A percentile compares a stretch with the other conserved stretches of the same genome.
phyloP scores from a whole-genome alignment of 2,329 filamentous ascomycete species.

The Exophiala aquamarina region DNA sequence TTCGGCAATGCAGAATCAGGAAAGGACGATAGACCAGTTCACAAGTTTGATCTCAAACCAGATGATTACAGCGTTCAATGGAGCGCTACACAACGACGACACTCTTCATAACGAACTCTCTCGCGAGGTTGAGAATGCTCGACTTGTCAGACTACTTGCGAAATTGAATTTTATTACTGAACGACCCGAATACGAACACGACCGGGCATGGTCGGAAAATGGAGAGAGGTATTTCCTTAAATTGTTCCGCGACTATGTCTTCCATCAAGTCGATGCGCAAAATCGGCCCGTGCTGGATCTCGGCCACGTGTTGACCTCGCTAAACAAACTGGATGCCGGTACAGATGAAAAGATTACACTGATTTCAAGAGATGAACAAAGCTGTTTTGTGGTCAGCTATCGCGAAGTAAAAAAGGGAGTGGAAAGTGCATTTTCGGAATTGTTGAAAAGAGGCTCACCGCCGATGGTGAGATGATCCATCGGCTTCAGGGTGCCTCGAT shows the following conservation, averaged over 20 bases:
- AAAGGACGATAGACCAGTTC: conserved; percentile 73
- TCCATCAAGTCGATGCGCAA: conserved; percentile 87
- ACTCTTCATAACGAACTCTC: conserved; percentile 69
- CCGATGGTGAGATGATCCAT: no score
- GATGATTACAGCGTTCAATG: conserved; percentile 73
- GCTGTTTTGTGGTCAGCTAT: conserved; percentile 82
- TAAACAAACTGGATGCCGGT: conserved; percentile 92
- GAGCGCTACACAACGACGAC: conserved; percentile 76
- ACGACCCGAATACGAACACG: conserved; percentile 77
- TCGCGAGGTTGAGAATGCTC: conserved; percentile 85
- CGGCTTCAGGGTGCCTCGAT: no score
- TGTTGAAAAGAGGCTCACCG: conserved; percentile 41
- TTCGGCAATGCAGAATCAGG: conserved; percentile 62
- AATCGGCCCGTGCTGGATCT: conserved; percentile 82
- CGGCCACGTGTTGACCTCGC: conserved; percentile 78
- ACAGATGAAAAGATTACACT: conserved; percentile 82
- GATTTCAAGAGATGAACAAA: conserved; percentile 87
- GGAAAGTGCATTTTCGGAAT: conserved; percentile 61
- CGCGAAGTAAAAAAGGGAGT: conserved; percentile 75
- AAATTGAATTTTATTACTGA: conserved; percentile 91
- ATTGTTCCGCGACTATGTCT: conserved; percentile 94
- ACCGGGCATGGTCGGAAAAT: conserved; percentile 82
- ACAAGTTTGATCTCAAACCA: conserved; percentile 76
- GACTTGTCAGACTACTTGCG: conserved; percentile 73
- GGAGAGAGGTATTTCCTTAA: conserved; percentile 91